A percentile compares a stretch with the other conserved stretches of the same genome.
Conservation (phyloP, 805 yeast species). For the Wickerhamiella vanderwaltii region DNA sequence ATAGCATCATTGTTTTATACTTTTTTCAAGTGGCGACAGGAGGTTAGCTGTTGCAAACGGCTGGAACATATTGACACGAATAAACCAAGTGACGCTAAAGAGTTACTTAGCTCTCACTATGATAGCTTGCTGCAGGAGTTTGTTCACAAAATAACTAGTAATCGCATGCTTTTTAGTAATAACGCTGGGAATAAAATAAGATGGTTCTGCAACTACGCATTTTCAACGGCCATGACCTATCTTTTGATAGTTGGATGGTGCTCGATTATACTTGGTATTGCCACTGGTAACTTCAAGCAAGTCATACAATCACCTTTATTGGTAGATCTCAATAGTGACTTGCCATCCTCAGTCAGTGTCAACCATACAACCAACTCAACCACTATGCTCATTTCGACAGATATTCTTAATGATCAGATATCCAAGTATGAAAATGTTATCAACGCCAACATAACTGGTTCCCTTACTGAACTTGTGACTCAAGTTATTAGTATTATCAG, state of each 20-base stretch:
- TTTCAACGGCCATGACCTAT: background rate
- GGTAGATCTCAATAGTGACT: background rate
- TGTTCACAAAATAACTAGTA: background rate
- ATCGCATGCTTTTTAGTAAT: background rate
- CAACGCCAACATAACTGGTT: slow-evolving; percentile 1
- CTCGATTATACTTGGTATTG: slow-evolving; percentile 11
- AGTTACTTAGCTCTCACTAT: background rate
- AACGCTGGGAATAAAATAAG: slow-evolving; percentile 3
- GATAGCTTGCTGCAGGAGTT: background rate
- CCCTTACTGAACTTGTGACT: slow-evolving; percentile 6
- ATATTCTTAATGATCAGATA: background rate
- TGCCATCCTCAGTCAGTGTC: slow-evolving; percentile 1
- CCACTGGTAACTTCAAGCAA: background rate
- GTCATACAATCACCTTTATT: background rate
- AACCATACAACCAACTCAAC: slow-evolving; percentile 5
- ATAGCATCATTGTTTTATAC: slow-evolving; percentile 11
- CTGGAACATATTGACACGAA: slow-evolving; percentile 11
- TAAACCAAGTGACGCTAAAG: background rate
- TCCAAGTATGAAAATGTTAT: background rate
- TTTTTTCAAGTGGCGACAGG: slow-evolving; percentile 12
- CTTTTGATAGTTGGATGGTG: slow-evolving; percentile 10
- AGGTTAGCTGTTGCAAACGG: slow-evolving; percentile 8
- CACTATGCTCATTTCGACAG: slow-evolving; percentile 1
- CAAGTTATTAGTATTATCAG: slow-evolving; percentile 3
- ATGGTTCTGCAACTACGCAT: slow-evolving; percentile 8